Percentiles rank a stretch among this genome's conserved stretches.
These are phyloP conservation scores for Apiospora pterosperma DNA, from an alignment of 2,329 filamentous ascomycete genomes.

Conservation along the genomic window DNA sequence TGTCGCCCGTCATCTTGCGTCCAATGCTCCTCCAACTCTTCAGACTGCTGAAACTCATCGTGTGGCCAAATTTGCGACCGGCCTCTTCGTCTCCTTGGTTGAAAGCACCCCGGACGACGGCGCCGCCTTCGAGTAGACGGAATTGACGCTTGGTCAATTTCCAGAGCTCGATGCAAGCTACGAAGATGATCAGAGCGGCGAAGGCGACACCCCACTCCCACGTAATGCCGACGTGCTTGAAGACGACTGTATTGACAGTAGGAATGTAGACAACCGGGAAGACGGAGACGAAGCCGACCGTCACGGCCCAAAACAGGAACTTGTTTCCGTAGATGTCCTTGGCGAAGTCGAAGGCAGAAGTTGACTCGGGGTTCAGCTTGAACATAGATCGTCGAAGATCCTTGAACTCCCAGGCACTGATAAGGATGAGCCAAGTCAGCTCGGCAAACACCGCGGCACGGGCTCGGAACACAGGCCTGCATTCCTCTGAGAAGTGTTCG, in stretches of 20 bases:
- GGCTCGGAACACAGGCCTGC: constrained; percentile 62
- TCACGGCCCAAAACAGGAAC: constrained; percentile 67
- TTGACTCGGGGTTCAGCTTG: constrained; percentile 54
- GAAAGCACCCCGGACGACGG: constrained; percentile 48
- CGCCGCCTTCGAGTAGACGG: constrained; percentile 48
- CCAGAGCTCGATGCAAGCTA: constrained; percentile 68
- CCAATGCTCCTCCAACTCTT: constrained; percentile 35
- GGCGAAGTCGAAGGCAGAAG: constrained; percentile 50
- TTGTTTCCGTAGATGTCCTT: constrained; percentile 65
- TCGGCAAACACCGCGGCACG: constrained; percentile 71
- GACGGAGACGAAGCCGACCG: constrained; percentile 57
- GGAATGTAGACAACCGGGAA: constrained; percentile 73
- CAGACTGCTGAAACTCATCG: constrained; percentile 51
- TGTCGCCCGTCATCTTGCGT: constrained; percentile 23
- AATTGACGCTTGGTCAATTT: constrained; percentile 63
- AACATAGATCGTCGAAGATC: constrained; percentile 70
- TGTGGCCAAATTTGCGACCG: constrained; percentile 41
- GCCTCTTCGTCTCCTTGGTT: constrained; percentile 47
- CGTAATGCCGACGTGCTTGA: constrained; percentile 67
- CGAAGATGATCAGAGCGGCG: constrained; percentile 60
- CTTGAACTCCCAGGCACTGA: constrained; percentile 78
- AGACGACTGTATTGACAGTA: constrained; percentile 64
- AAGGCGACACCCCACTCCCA: constrained; percentile 76
- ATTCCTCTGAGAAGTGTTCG: constrained; percentile 50
- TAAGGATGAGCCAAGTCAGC: constrained; percentile 69